Percentiles rank a stretch among this genome's conserved stretches.
These are phyloP conservation scores for Blastocystis sp. DNA, from an alignment of 352 stramenopile genomes.

Conservation along the genomic window DNA sequence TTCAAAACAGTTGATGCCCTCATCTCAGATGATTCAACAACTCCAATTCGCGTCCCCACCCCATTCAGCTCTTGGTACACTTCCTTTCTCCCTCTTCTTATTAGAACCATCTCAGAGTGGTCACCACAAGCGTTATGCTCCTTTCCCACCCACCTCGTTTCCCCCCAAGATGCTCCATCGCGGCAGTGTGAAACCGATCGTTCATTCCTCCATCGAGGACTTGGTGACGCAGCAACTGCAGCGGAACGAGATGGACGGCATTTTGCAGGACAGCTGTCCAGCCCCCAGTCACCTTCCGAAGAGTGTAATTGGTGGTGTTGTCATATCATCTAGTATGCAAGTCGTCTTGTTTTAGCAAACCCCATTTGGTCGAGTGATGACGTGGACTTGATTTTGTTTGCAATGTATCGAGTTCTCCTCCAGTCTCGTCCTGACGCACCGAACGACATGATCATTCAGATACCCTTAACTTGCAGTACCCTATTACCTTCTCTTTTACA, in stretches of 20 bases:
- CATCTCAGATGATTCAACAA: background rate
- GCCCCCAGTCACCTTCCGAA: background rate
- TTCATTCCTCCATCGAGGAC: conserved; percentile 35
- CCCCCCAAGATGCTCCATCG: background rate
- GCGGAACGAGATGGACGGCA: conserved; percentile 47
- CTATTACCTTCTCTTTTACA: background rate
- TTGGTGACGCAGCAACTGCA: conserved; percentile 52
- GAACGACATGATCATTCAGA: conserved; percentile 61
- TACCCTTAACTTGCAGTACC: background rate
- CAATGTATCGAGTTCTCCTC: conserved; percentile 41
- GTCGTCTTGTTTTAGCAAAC: background rate
- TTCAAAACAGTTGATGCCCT: background rate
- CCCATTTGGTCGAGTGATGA: background rate
- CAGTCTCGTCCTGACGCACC: conserved; percentile 43
- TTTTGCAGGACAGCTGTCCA: background rate
- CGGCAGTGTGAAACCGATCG: background rate
- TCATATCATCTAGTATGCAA: background rate
- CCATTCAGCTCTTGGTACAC: background rate
- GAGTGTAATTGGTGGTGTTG: background rate
- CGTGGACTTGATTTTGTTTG: conserved; percentile 8
- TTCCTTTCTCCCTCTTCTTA: background rate
- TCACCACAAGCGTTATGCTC: background rate
- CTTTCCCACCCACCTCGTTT: background rate
- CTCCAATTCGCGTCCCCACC: background rate
- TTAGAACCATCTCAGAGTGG: background rate